A percentile compares a stretch with the other conserved stretches of the same genome.
Conservation (phyloP, 2,329 filamentous ascomycete genomes). For the Cyphellophora europaea region DNA sequence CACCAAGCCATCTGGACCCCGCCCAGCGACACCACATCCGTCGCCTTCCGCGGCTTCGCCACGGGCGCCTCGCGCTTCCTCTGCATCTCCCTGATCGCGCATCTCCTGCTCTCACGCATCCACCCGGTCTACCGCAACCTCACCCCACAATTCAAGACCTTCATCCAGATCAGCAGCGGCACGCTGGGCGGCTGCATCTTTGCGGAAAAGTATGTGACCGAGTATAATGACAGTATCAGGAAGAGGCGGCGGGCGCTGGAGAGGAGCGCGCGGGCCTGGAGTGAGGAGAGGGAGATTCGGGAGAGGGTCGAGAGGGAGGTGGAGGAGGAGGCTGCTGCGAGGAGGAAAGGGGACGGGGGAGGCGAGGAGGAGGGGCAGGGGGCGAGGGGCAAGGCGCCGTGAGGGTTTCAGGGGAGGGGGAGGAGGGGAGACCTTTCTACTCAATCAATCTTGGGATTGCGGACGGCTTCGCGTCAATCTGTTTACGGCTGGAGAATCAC, state of each 20-base stretch:
- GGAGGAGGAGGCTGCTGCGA: constrained; percentile 3
- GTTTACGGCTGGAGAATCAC: too few relatives aligned
- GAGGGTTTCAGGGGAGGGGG: too few relatives aligned
- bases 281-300: constrained; percentile 20
- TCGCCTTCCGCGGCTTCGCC: constrained; percentile 33
- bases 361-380: too few relatives aligned
- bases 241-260: constrained; percentile 28
- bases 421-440: too few relatives aligned
- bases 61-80: constrained; percentile 35
- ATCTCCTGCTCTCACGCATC: constrained; percentile 32
- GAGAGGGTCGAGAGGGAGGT: constrained; percentile 27
- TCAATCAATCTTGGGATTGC: too few relatives aligned
- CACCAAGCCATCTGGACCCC: constrained; percentile 30
- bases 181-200: constrained; percentile 39
- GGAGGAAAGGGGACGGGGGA: neutral
- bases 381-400: too few relatives aligned
- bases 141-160: constrained; percentile 41
- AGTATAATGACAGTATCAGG: constrained; percentile 35
- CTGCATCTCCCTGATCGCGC: constrained; percentile 35
- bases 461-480: too few relatives aligned
- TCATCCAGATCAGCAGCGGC: constrained; percentile 38
- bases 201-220: constrained; percentile 36
- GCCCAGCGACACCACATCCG: constrained; percentile 30
- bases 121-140: constrained; percentile 36
- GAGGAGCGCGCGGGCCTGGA: constrained; percentile 16